These are phyloP conservation scores for Tuber brumale DNA, from an alignment of 495 filamentous ascomycete genomes.

Conservation along the genomic window DNA sequence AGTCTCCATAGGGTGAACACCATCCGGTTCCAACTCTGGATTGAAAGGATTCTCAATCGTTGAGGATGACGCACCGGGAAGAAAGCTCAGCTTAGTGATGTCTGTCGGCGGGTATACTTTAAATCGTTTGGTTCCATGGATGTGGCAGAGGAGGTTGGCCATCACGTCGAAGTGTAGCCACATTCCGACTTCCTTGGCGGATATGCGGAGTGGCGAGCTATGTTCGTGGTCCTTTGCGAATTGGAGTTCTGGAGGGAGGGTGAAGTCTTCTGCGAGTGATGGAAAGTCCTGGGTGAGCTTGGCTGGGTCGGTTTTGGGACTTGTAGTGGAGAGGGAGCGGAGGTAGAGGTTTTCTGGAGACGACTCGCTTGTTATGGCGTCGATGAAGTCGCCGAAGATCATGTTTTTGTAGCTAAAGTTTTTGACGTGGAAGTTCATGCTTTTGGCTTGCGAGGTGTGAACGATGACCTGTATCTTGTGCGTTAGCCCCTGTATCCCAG, in stretches of 20 bases:
- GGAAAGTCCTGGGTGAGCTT: conserved; percentile 66
- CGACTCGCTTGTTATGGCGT: conserved; percentile 47
- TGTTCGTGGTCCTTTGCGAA: conserved; percentile 59
- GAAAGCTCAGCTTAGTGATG: conserved; percentile 60
- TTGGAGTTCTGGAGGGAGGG: conserved; percentile 57
- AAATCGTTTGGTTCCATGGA: conserved; percentile 63
- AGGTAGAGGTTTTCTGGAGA: conserved; percentile 64
- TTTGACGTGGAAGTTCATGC: conserved; percentile 74
- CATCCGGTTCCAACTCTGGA: conserved; percentile 42
- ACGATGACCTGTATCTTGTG: conserved; percentile 55
- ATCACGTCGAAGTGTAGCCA: conserved; percentile 94
- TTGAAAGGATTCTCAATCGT: conserved; percentile 61
- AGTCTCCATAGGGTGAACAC: conserved; percentile 64
- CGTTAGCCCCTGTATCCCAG: conserved; percentile 32
- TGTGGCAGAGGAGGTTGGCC: conserved; percentile 82
- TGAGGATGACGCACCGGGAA: conserved; percentile 72
- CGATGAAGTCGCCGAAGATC: conserved; percentile 60
- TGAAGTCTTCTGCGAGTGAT: conserved; percentile 60
- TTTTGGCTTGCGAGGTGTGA: conserved; percentile 56
- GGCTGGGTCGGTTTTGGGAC: conserved; percentile 62
- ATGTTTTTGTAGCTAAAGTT: conserved; percentile 74
- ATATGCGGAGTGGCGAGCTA: conserved; percentile 73
- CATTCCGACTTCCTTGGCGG: conserved; percentile 68
- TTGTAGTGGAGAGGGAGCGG: conserved; percentile 61
- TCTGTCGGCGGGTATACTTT: conserved; percentile 73